Base-by-base conservation (phyloP, 768 basidiomycete genomes). In the Clitopilus hobsonii region DNA sequence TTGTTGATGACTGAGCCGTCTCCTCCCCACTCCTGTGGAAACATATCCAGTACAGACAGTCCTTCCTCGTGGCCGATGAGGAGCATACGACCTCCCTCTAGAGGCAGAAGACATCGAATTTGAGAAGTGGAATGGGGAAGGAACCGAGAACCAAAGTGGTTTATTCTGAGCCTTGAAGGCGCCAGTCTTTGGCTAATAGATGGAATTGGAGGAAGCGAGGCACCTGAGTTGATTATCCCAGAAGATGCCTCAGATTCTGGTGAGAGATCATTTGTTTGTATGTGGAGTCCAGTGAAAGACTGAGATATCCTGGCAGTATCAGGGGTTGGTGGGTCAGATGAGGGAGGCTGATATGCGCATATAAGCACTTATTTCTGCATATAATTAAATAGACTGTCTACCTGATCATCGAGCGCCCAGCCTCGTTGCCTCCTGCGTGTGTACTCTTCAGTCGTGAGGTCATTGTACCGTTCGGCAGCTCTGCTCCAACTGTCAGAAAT, bases 141-240 rank as follows among this genome's bases (percentile, higher is more conserved):
- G 66, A 94, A 94, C 14, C 91, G 81, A 18, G 91, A 93, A 20
- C 91, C 91, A 65, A 94, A 92, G 38, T 89, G 81, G 61, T 86
- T 85, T 49, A 93, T 67, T 58, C 79, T 79, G 20, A 91, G 70
- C 61, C 84, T 88, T 1, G 80, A 84, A 0, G 89, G 88, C 14
- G 67, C 65, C n/a, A 82, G 73, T 20, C 60, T 70, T 63, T 84
- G 81, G 65, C 75, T 78, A 20, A 77, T 64, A 54, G 78, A 74
- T 41, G 77, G 80, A 30, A 74, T 68, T 50, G 69, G 71, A 41
- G 71, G 65, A 4, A 72, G 69, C 6, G 74, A 62, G 52, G 66
- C 61, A 54, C 64, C 59, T 16, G 57, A 60, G 45, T 61, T 59
- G 48, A 69, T 41, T 18, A n/a, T n/a, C n/a, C 26, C 69, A 29